Evolutionary conservation across 768 basidiomycete genomes (phyloP).

Genomic region (Psilocybe sp.): DNA sequence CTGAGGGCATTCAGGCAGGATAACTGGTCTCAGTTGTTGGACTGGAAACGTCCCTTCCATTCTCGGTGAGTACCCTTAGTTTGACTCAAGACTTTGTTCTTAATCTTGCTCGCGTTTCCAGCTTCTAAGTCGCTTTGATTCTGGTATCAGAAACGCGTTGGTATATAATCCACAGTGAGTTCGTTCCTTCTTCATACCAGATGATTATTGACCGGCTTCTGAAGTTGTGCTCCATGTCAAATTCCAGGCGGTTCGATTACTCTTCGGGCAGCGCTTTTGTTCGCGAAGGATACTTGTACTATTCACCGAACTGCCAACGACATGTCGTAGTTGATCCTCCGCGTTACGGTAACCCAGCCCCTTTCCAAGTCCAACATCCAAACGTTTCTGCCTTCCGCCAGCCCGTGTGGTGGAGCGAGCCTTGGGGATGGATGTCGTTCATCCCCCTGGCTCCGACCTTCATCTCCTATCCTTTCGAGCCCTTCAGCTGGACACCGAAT

Average conservation of each 20-base stretch:
- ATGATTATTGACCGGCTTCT: too few species aligned
- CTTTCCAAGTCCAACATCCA: not conserved
- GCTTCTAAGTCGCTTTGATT: too few species aligned
- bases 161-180: too few species aligned
- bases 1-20: too few species aligned
- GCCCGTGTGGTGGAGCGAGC: constrained; percentile 7
- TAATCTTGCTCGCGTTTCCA: too few species aligned
- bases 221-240: not conserved
- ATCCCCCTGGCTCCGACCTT: constrained; percentile 7
- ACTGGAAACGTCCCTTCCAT: too few species aligned
- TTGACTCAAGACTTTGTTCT: too few species aligned
- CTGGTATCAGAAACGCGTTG: too few species aligned
- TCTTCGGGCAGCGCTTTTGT: not conserved
- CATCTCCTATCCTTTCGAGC: constrained; percentile 6
- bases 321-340: not conserved
- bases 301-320: constrained; percentile 5
- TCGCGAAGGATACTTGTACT: constrained; percentile 2
- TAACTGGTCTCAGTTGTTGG: too few species aligned
- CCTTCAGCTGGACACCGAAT: not conserved
- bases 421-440: constrained; percentile 9
- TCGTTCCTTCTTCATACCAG: too few species aligned
- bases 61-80: too few species aligned
- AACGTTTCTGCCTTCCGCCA: constrained; percentile 1
- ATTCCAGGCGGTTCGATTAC: not conserved
- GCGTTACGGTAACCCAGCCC: not conserved